Conservation (phyloP, 352 stramenopile species). For the Pythium myriotylum region DNA sequence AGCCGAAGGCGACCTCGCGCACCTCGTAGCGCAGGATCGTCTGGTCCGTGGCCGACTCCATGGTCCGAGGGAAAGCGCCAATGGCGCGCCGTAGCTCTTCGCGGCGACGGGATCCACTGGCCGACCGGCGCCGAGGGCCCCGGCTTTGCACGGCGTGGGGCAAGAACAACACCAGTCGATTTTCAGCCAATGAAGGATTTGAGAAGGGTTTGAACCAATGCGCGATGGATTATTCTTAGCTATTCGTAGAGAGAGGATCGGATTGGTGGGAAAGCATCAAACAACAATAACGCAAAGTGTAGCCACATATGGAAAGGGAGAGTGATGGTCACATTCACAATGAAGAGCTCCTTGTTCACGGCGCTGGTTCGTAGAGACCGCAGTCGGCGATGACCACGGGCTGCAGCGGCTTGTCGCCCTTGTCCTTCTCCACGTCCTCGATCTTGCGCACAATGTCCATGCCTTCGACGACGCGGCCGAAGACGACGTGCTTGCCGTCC, state of each 20-base stretch:
- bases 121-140: conserved; percentile 8
- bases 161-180: conserved; percentile 17
- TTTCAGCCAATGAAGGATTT: conserved; percentile 13
- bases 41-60: conserved; percentile 89
- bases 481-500: conserved; percentile 98
- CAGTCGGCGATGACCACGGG: conserved; percentile 97
- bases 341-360: conserved; percentile 22
- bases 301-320: conserved; percentile 26
- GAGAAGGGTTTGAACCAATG: conserved; percentile 44
- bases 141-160: too few species aligned
- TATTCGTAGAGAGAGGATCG: background rate
- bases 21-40: conserved; percentile 92
- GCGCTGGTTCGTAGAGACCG: conserved; percentile 76
- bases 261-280: too few species aligned
- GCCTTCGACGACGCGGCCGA: conserved; percentile 92
- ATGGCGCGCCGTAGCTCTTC: conserved; percentile 20
- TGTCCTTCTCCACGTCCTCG: conserved; percentile 90
- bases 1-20: conserved; percentile 91
- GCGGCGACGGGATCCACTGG: conserved; percentile 23
- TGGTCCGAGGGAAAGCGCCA: conserved; percentile 24
- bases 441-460: conserved; percentile 92
- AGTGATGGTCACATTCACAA: conserved; percentile 12
- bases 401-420: conserved; percentile 90
- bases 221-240: conserved; percentile 5
- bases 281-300: too few species aligned